phyloP scores from a whole-genome alignment of 2,329 filamentous ascomycete species.

The Cladophialophora immunda region DNA sequence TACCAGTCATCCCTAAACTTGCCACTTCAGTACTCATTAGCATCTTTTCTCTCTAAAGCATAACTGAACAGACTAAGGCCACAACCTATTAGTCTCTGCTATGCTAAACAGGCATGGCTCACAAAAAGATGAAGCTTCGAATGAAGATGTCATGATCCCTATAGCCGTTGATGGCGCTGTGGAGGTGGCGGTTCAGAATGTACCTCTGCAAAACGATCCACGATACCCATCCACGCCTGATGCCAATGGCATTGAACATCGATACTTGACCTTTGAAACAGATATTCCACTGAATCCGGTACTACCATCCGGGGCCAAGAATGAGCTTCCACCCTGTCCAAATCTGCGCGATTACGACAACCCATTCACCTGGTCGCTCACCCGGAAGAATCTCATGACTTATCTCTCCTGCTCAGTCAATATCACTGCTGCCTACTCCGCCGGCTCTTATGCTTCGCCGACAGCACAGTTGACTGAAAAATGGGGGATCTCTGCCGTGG shows the following conservation, averaged over 20 bases:
- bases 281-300: slow-evolving; percentile 34
- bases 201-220: slow-evolving; percentile 21
- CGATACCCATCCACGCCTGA: slow-evolving; percentile 4
- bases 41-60: background rate
- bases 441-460: slow-evolving; percentile 80
- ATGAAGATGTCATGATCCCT: slow-evolving; percentile 11
- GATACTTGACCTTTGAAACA: slow-evolving; percentile 39
- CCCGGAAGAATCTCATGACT: slow-evolving; percentile 76
- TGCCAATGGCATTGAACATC: slow-evolving; percentile 33
- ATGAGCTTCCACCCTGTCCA: slow-evolving; percentile 52
- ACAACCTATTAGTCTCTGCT: background rate
- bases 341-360: slow-evolving; percentile 72
- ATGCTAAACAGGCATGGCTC: slow-evolving; percentile 23
- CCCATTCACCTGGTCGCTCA: slow-evolving; percentile 76
- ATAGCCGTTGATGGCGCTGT: slow-evolving; percentile 16
- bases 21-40: background rate
- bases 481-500: slow-evolving; percentile 71
- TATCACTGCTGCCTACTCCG: slow-evolving; percentile 78
- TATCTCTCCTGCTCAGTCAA: slow-evolving; percentile 80
- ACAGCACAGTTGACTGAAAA: slow-evolving; percentile 70
- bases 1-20: background rate
- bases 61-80: background rate
- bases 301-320: slow-evolving; percentile 23
- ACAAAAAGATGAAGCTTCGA: slow-evolving; percentile 7
- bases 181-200: slow-evolving; percentile 16